Base-by-base conservation (phyloP, 2,329 filamentous ascomycete species). In the Didymella keratinophila region DNA sequence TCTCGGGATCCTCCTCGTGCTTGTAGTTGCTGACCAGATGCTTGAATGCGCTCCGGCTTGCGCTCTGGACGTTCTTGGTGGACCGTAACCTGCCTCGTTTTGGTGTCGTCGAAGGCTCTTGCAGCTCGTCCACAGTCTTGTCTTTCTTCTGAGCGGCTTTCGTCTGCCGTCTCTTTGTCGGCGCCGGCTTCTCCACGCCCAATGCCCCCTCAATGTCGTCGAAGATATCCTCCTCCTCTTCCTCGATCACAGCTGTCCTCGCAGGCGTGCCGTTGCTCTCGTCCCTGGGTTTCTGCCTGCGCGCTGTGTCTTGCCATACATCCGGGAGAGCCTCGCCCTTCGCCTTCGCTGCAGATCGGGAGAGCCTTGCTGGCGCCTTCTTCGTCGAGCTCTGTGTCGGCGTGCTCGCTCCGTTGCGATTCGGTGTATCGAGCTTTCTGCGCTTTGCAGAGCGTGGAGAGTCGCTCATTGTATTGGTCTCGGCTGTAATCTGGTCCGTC, bases 171-270 rank as follows among this genome's bases (percentile, higher is more conserved):
- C 58, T 53, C 3, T 54, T 52, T 21, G 44, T 36, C 49, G 42
- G 37, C 3, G 55, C 51, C n/a, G 59, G 53, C 34, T 52, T 44
- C n/a, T 55, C 27, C 9, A 73, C 73, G 39, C 75, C 62, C 52
- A 78, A 64, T 8, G 78, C 79, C 28, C 78, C 77, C 44, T 80
- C 79, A 34, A 80, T 77, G 51, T 81, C 78, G 56, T 80, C 78
- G 60, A 79, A 80, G 14, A 79, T 61, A 48, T 78, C 78, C 28
- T 71, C 30, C 30, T 32, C 65, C 7, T 73, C 63, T 21, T 69
- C 61, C 9, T 46, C 59, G 41, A 47, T 23, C 10, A 18, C 52
- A 21, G 37, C 52, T 39, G 44, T 43, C 39, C 54, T 61, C 4
- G 52, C 56, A 34, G 56, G 43, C 42, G 56, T 60, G 46, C 63